Conservation (phyloP, 257 asterid species). For the Solanum tarapatanum region DNA sequence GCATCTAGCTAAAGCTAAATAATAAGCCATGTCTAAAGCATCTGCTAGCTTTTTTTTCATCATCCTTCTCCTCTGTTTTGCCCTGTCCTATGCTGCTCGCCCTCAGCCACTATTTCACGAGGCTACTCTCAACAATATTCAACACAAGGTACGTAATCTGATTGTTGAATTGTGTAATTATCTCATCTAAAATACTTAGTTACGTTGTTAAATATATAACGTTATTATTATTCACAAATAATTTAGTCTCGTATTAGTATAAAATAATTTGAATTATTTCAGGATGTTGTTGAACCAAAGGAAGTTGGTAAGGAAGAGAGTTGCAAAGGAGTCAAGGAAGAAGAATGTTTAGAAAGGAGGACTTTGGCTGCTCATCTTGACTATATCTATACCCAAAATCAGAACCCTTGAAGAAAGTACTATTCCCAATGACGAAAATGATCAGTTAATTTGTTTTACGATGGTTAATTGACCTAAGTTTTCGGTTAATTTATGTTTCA, state of each 20-base stretch:
- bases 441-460: not conserved
- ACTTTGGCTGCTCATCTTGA: slow-evolving; percentile 54
- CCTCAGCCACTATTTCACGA: slow-evolving; percentile 12
- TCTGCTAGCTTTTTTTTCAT: slow-evolving; percentile 18
- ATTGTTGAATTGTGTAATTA: not conserved
- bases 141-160: not conserved
- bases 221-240: not conserved
- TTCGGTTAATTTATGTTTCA: not conserved
- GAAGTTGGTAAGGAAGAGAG: slow-evolving; percentile 15
- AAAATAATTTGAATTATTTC: not conserved
- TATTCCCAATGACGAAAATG: not conserved
- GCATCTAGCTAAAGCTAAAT: not conserved
- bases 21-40: slow-evolving; percentile 29
- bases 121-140: slow-evolving; percentile 1
- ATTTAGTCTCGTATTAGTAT: not conserved
- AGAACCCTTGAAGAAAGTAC: not conserved
- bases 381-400: slow-evolving; percentile 57
- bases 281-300: slow-evolving; percentile 1
- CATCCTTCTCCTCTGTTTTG: slow-evolving; percentile 32
- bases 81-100: slow-evolving; percentile 42
- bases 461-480: not conserved
- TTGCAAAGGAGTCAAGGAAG: slow-evolving; percentile 32
- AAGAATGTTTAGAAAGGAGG: slow-evolving; percentile 59
- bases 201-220: not conserved
- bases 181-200: not conserved